Evolutionary conservation across 768 basidiomycete species (phyloP).

Genomic region (Rhodotorula babjevae): DNA sequence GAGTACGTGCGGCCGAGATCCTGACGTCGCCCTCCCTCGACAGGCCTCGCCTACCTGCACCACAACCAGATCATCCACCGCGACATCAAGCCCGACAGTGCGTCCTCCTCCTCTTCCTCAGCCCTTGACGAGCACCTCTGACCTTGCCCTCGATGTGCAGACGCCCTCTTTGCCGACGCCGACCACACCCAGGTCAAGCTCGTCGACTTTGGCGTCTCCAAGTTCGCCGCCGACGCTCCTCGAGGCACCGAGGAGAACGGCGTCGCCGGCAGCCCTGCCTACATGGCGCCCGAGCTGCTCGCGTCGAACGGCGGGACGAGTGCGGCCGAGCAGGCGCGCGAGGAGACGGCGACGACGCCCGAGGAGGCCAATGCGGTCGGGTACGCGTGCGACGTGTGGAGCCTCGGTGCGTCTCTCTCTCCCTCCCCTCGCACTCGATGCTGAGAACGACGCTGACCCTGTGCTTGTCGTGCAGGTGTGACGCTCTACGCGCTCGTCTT

Average conservation of each 20-base stretch:
- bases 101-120: background rate
- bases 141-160: constrained; percentile 47
- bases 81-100: constrained; percentile 44
- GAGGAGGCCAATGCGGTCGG: constrained; percentile 9
- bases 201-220: constrained; percentile 93
- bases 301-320: constrained; percentile 44
- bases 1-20: background rate
- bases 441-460: no score
- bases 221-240: constrained; percentile 59
- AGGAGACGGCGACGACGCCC: background rate
- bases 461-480: constrained; percentile 6
- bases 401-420: constrained; percentile 22
- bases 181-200: constrained; percentile 79
- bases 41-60: constrained; percentile 40
- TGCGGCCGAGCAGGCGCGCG: background rate
- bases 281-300: constrained; percentile 91
- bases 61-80: constrained; percentile 42
- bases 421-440: no score
- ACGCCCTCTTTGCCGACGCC: constrained; percentile 79
- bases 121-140: rapidly evolving
- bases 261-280: constrained; percentile 87
- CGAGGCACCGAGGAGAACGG: constrained; percentile 45
- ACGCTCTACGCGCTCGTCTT: constrained; percentile 40
- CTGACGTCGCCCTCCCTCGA: background rate
- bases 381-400: constrained; percentile 41